A percentile compares a stretch with the other conserved stretches of the same genome.
phyloP scores from a whole-genome alignment of 2,329 filamentous ascomycete genomes.

The Alternaria incomplexa region DNA sequence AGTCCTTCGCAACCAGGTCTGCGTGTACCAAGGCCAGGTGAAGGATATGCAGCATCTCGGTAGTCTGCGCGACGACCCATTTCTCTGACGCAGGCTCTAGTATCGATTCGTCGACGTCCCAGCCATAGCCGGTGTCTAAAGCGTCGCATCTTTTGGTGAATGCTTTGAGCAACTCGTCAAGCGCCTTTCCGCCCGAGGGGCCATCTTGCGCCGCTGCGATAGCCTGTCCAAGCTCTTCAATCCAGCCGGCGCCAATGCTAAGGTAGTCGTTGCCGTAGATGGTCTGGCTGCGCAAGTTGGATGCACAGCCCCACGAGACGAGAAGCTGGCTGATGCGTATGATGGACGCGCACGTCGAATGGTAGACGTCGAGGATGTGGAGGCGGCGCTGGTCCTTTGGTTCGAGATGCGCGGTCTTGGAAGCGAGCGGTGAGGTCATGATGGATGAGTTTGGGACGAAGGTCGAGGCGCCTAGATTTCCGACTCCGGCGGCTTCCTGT shows the following conservation, averaged over 20 bases:
- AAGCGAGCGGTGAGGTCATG: constrained; percentile 34
- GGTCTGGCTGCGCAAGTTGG: constrained; percentile 34
- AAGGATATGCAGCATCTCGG: constrained; percentile 75
- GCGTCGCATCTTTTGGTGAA: constrained; percentile 56
- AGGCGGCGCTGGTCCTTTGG: constrained; percentile 66
- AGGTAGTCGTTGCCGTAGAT: constrained; percentile 39
- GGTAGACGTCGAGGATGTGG: constrained; percentile 73
- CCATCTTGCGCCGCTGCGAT: constrained; percentile 44
- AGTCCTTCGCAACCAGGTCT: constrained; percentile 55
- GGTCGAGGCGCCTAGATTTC: constrained; percentile 63
- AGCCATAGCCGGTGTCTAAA: constrained; percentile 52
- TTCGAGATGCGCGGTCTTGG: constrained; percentile 57
- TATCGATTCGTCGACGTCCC: constrained; percentile 56
- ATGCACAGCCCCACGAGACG: constrained; percentile 40
- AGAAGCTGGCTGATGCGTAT: constrained; percentile 46
- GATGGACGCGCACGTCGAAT: constrained; percentile 70
- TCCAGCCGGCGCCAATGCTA: constrained; percentile 37
- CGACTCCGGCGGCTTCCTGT: constrained; percentile 73
- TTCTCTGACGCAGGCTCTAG: constrained; percentile 64
- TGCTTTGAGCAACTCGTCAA: constrained; percentile 56
- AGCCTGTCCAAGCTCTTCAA: constrained; percentile 41
- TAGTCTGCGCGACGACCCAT: constrained; percentile 69
- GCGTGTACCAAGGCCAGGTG: constrained; percentile 75
- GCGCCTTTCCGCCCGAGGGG: constrained; percentile 20
- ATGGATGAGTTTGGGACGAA: constrained; percentile 53